These are phyloP conservation scores for Pyricularia grisea DNA, from an alignment of 2,329 filamentous ascomycete genomes.

Conservation along the genomic window DNA sequence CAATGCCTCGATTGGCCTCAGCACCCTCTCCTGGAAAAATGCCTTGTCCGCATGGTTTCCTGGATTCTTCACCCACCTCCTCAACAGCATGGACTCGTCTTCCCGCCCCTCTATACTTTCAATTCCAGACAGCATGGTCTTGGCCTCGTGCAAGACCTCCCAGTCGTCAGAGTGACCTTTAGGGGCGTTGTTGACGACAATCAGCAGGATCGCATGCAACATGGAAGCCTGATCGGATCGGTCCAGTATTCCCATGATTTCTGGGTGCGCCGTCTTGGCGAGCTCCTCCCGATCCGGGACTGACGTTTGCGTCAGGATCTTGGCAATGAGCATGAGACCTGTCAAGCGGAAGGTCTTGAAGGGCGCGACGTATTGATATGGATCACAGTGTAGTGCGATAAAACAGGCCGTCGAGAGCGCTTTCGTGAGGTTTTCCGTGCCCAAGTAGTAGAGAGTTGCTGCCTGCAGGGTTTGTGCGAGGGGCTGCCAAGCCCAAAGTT, in stretches of 20 bases:
- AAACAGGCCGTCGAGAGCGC: slow-evolving; percentile 39
- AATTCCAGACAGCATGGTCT: slow-evolving; percentile 38
- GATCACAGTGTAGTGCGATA: slow-evolving; percentile 35
- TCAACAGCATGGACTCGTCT: slow-evolving; percentile 31
- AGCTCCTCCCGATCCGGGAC: slow-evolving; percentile 17
- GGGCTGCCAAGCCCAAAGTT: slow-evolving; percentile 40
- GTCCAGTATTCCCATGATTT: slow-evolving; percentile 20
- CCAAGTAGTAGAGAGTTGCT: slow-evolving; percentile 33
- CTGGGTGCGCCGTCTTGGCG: slow-evolving; percentile 13
- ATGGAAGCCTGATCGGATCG: slow-evolving; percentile 42
- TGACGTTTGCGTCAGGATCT: slow-evolving; percentile 40
- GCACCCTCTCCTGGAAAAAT: slow-evolving; percentile 41
- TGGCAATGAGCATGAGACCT: slow-evolving; percentile 39
- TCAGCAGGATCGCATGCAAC: slow-evolving; percentile 41
- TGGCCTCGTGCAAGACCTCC: slow-evolving; percentile 32
- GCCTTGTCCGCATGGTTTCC: slow-evolving; percentile 24
- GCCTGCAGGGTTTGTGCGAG: slow-evolving; percentile 34
- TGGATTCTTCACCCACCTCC: slow-evolving; percentile 32
- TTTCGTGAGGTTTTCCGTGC: slow-evolving; percentile 29
- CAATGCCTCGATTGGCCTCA: slow-evolving; percentile 36
- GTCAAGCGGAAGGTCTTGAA: slow-evolving; percentile 42
- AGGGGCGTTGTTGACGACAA: slow-evolving; percentile 33
- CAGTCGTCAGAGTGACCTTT: slow-evolving; percentile 34
- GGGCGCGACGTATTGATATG: slow-evolving; percentile 38
- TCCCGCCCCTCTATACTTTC: slow-evolving; percentile 34